Conservation (phyloP, 345 rosid genomes). For the Aethionema arabicum region DNA sequence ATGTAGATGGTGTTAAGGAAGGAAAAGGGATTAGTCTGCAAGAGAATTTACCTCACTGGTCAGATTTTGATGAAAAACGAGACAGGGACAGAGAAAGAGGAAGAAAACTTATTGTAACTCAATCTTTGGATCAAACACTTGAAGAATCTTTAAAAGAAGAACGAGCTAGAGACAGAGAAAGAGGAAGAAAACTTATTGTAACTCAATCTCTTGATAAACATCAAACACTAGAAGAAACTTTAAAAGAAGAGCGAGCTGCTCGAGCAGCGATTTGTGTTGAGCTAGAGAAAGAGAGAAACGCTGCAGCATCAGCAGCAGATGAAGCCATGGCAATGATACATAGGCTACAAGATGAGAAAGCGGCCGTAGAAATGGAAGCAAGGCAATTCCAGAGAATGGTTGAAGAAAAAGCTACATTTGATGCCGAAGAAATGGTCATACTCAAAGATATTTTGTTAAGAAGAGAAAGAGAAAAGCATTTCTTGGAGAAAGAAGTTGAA, state of each 20-base stretch:
- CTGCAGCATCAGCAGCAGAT: constrained; percentile 72
- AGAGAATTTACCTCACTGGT: constrained; percentile 29
- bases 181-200: constrained; percentile 30
- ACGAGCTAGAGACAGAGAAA: constrained; percentile 60
- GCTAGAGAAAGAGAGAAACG: constrained; percentile 72
- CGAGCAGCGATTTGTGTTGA: constrained; percentile 51
- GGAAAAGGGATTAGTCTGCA: constrained; percentile 28
- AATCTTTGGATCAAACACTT: constrained; percentile 13
- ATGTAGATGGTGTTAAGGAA: constrained; percentile 32
- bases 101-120: too few relatives aligned
- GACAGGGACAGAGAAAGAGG: too few relatives aligned
- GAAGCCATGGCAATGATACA: constrained; percentile 81
- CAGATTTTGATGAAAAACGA: constrained; percentile 32
- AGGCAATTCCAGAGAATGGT: constrained; percentile 73
- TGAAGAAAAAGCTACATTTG: constrained; percentile 73
- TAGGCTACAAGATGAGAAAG: constrained; percentile 72
- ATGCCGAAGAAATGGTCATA: constrained; percentile 71
- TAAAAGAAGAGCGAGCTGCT: constrained; percentile 50
- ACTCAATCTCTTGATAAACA: too few relatives aligned
- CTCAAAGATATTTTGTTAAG: constrained; percentile 69
- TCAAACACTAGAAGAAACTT: constrained; percentile 39
- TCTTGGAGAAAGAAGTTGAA: constrained; percentile 74
- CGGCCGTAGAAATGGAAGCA: constrained; percentile 64
- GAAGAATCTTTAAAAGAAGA: constrained; percentile 50
- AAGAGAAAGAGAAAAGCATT: constrained; percentile 72